Evolutionary conservation across 2,329 filamentous ascomycete genomes (phyloP), one percentile per base, ranked within the genome.

Genomic region (Penicillium expansum): DNA sequence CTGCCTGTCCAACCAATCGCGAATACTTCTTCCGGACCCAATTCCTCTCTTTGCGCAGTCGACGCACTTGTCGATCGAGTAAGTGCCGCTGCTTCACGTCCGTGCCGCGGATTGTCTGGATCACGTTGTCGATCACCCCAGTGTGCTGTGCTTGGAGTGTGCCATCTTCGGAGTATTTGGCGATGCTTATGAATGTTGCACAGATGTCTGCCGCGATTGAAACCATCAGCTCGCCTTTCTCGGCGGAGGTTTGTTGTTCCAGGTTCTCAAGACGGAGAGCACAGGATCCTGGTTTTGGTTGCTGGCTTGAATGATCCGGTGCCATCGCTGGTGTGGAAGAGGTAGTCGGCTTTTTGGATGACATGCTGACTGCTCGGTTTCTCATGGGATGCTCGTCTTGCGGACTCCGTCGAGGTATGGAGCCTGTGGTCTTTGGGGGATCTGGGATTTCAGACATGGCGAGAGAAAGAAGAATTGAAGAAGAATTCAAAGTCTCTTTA

Each of bases 171-270:
- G 65, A 43, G 18, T 71, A 65, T 16, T 64, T 61, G 14, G 63
- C 63, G 48, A 76, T 68, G 32, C 54, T 62, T 43, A 68, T 65
- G 20, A 76, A 68, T 3, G 63, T 65, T 0, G 63, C 61, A 18
- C 61, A 55, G 41, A 75, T 71, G 45, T 76, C 70, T 33, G 65
- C 55, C 18, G 71, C 67, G 47, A 75, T 61, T 11, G 67, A 62
- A 11, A 49, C 18, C 35, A 74, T 59, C 11, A 69, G 58, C 8
- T 57, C 39, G 6, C 57, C 54, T 56, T 73, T 73, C 10, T 57
- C 44, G 4, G 14, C 4, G 0, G 63, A 44, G 24, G 62, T 55
- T 48, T 67, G 59, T 9, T 24, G 43, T 29, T 64, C 59, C 3
- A 71, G 35, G 9, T 62, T 55, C 11, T 59, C 60, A 16, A 75